These are phyloP conservation scores for Chloranthus sessilifolius DNA, from an alignment of 164 flowering plant genomes.

Conservation along the genomic window DNA sequence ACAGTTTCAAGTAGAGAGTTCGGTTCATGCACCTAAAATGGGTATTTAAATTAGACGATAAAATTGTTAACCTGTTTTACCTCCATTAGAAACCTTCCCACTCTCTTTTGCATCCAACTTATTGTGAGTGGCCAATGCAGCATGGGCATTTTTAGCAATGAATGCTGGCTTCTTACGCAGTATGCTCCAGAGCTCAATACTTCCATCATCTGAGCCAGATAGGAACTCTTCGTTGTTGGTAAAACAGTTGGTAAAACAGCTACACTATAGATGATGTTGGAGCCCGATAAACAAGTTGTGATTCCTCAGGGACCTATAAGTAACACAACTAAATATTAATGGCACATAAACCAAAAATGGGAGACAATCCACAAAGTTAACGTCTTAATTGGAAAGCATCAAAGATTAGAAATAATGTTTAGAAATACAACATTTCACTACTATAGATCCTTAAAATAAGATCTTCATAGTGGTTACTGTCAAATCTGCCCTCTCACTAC, in stretches of 20 bases:
- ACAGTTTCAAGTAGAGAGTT: neutral
- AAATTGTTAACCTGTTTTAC: conserved; percentile 50
- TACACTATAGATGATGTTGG: conserved; percentile 69
- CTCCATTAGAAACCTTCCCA: conserved; percentile 32
- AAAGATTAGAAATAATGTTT: too few species aligned
- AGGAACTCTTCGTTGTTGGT: conserved; percentile 75
- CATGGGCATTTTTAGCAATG: conserved; percentile 86
- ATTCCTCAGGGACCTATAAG: conserved; percentile 83
- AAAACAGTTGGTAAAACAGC: too few species aligned
- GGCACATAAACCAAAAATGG: too few species aligned
- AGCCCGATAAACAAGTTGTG: conserved; percentile 76
- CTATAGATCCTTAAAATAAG: too few species aligned
- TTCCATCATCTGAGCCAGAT: conserved; percentile 97
- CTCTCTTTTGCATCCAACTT: conserved; percentile 17
- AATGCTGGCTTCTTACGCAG: conserved; percentile 69
- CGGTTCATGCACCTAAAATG: neutral
- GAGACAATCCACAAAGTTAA: too few species aligned
- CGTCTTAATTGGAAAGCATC: too few species aligned
- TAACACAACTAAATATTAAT: too few species aligned
- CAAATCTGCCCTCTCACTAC: too few species aligned
- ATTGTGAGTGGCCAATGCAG: conserved; percentile 18
- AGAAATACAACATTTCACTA: too few species aligned
- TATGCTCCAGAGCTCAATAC: conserved; percentile 71
- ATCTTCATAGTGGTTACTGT: too few species aligned
- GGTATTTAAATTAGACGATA: too few species aligned